A percentile compares a stretch with the other conserved stretches of the same genome.
Evolutionary conservation across 176 grass and related monocot genomes (phyloP).

Genomic region (Raddia distichophylla): DNA sequence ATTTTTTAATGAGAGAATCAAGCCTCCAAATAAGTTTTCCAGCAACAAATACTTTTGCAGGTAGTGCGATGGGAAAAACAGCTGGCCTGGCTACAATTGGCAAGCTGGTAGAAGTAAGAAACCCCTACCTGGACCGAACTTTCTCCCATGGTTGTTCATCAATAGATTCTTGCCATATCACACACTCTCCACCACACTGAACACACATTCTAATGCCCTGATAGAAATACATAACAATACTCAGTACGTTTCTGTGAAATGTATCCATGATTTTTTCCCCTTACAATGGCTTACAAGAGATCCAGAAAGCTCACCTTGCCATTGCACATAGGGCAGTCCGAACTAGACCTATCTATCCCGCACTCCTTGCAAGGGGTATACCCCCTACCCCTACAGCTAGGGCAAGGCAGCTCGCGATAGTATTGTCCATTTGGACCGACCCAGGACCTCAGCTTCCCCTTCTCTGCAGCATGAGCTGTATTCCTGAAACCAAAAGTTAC

Average conservation of each 20-base stretch:
- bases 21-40: constrained; percentile 17
- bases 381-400: constrained; percentile 79
- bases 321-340: constrained; percentile 74
- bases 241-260: constrained; percentile 5
- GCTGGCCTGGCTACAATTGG: not conserved
- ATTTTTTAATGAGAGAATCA: not conserved
- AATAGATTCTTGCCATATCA: constrained; percentile 97
- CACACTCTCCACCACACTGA: constrained; percentile 80
- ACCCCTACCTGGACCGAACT: constrained; percentile 72
- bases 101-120: constrained; percentile 12
- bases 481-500: constrained; percentile 49
- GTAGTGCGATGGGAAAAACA: not conserved
- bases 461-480: constrained; percentile 43
- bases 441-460: constrained; percentile 80
- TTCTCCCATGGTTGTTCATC: constrained; percentile 92
- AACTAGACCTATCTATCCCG: constrained; percentile 79
- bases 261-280: constrained; percentile 8
- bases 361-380: constrained; percentile 83
- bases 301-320: constrained; percentile 66
- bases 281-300: constrained; percentile 24
- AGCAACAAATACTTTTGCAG: constrained; percentile 1
- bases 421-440: constrained; percentile 96
- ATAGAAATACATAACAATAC: constrained; percentile 33
- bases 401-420: constrained; percentile 87
- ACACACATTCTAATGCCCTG: constrained; percentile 83